phyloP scores from a whole-genome alignment of 2,329 filamentous ascomycete genomes.

The Trichoderma pleuroti region DNA sequence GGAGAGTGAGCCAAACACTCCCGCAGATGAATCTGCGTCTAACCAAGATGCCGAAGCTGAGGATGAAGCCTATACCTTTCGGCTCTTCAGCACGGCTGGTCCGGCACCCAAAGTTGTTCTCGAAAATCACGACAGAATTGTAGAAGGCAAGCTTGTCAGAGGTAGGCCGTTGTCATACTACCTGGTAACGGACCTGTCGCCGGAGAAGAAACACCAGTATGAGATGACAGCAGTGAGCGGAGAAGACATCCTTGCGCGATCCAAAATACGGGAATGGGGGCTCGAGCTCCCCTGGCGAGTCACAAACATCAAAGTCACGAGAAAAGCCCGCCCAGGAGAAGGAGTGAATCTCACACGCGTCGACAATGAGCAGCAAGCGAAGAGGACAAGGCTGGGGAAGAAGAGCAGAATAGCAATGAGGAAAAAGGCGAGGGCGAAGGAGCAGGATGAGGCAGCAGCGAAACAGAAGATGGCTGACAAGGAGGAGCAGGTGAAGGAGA shows the following conservation, averaged over 20 bases:
- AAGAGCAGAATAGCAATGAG: constrained; percentile 53
- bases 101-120: constrained; percentile 50
- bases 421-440: constrained; percentile 41
- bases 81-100: constrained; percentile 51
- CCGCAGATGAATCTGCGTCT: background rate
- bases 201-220: constrained; percentile 39
- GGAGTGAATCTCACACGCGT: constrained; percentile 20
- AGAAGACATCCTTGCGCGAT: constrained; percentile 47
- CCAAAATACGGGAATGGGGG: constrained; percentile 50
- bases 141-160: constrained; percentile 36
- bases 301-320: constrained; percentile 39
- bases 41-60: constrained; percentile 28
- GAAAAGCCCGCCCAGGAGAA: constrained; percentile 25
- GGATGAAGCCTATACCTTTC: constrained; percentile 44
- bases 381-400: constrained; percentile 53
- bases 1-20: constrained; percentile 7
- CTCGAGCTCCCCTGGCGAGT: constrained; percentile 60
- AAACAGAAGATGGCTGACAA: constrained; percentile 44
- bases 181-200: constrained; percentile 39
- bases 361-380: constrained; percentile 23
- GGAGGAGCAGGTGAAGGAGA: constrained; percentile 55
- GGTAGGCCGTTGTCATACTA: constrained; percentile 48
- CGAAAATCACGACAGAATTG: constrained; percentile 38
- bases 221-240: constrained; percentile 47
- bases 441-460: constrained; percentile 38